Percentiles rank a stretch among this genome's conserved stretches.
Conservation (phyloP, 768 basidiomycete species). For the Lentinula raphanica region DNA sequence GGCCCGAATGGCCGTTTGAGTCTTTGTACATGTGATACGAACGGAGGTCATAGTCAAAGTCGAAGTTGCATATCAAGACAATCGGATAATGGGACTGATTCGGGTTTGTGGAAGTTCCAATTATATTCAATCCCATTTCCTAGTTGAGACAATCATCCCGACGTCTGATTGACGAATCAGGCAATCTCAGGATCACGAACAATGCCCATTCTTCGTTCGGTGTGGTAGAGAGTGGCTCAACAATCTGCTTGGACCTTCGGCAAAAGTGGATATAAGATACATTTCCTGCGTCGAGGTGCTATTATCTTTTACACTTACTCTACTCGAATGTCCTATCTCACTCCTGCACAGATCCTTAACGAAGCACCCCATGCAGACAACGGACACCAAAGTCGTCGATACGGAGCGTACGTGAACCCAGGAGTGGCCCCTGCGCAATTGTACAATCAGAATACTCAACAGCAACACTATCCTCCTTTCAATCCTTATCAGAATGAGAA, state of each 20-base stretch:
- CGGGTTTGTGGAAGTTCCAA: no score
- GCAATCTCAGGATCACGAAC: not conserved
- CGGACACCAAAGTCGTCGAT: not conserved
- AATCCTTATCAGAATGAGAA: not conserved
- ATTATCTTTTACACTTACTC: no score
- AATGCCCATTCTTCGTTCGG: not conserved
- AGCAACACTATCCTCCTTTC: not conserved
- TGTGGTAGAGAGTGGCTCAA: no score
- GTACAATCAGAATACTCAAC: not conserved
- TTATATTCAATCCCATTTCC: not conserved
- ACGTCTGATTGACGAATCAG: not conserved
- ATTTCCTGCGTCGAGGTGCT: no score
- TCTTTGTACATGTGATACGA: no score
- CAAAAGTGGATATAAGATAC: not conserved
- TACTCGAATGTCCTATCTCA: slow-evolving; percentile 4
- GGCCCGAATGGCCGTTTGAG: no score
- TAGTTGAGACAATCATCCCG: no score
- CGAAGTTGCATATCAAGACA: not conserved
- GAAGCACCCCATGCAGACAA: not conserved
- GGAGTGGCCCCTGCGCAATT: not conserved
- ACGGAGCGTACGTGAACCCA: not conserved
- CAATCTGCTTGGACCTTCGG: not conserved
- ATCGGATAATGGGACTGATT: not conserved
- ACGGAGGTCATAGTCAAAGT: no score
- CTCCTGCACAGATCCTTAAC: not conserved